phyloP scores from a whole-genome alignment of 352 stramenopile species.

The Globisporangium echinulatum region DNA sequence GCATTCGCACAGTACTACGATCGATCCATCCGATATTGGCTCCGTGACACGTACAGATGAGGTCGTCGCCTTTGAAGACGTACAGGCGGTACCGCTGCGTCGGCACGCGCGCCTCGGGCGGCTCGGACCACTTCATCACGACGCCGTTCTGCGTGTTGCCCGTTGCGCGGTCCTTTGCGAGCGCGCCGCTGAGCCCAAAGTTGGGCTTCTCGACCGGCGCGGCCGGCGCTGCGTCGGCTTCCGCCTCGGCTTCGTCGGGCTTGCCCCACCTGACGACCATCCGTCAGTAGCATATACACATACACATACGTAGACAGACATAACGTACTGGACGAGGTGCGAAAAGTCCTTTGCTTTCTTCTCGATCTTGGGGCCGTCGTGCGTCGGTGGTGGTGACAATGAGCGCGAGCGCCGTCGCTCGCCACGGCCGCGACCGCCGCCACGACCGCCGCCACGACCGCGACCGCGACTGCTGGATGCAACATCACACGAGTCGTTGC shows the following conservation, averaged over 20 bases:
- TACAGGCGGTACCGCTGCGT: constrained; percentile 94
- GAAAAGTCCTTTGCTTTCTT: constrained; percentile 53
- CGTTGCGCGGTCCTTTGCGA: constrained; percentile 93
- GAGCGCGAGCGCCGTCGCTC: constrained; percentile 19
- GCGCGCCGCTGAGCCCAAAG: constrained; percentile 95
- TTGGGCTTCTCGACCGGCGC: constrained; percentile 90
- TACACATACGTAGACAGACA: not conserved
- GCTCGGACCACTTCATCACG: constrained; percentile 97
- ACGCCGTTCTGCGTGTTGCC: constrained; percentile 97
- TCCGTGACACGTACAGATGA: constrained; percentile 40
- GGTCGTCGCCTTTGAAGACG: constrained; percentile 93
- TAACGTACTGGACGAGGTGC: constrained; percentile 43
- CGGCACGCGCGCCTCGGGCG: constrained; percentile 89
- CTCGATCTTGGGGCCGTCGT: constrained; percentile 15
- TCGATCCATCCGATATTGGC: not conserved
- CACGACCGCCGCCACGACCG: no score
- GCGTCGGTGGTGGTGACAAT: constrained; percentile 16
- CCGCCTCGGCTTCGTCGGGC: constrained; percentile 49
- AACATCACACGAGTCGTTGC: not conserved
- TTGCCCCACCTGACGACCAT: constrained; percentile 47
- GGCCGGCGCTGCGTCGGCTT: constrained; percentile 14
- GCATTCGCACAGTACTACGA: no score
- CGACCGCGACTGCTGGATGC: not conserved
- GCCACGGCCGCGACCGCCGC: not conserved
- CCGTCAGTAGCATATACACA: not conserved